phyloP scores from a whole-genome alignment of 768 basidiomycete species.

The Clavaria fumosa region DNA sequence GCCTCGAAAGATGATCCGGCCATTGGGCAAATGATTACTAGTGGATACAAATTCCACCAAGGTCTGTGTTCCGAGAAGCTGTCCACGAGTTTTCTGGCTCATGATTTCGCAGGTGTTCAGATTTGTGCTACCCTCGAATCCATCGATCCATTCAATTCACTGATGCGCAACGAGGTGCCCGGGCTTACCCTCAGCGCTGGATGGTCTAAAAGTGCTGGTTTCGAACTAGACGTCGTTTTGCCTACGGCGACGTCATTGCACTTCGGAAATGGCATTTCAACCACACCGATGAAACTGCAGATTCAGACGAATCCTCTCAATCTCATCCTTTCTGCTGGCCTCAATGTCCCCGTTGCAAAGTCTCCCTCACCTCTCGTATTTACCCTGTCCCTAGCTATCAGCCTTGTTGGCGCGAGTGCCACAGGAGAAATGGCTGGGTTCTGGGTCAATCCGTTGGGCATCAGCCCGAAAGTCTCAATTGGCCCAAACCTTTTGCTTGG shows the following conservation, averaged over 20 bases:
- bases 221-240: slow-evolving; percentile 1
- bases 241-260: background rate
- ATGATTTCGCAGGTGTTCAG: slow-evolving; percentile 2
- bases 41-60: slow-evolving; percentile 2
- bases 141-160: slow-evolving; percentile 2
- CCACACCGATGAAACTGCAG: slow-evolving; percentile 4
- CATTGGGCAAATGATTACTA: slow-evolving; percentile 1
- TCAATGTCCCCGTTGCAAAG: slow-evolving; percentile 4
- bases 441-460: slow-evolving; percentile 8
- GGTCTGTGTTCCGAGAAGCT: slow-evolving; percentile 1
- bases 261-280: slow-evolving; percentile 5
- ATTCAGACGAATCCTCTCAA: slow-evolving; percentile 1
- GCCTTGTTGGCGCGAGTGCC: background rate
- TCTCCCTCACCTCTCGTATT: slow-evolving; percentile 5
- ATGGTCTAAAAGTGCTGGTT: slow-evolving; percentile 5
- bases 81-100: background rate
- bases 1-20: slow-evolving; percentile 6
- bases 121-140: slow-evolving; percentile 3
- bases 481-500: slow-evolving; percentile 4
- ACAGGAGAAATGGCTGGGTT: slow-evolving; percentile 5
- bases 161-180: background rate
- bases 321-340: slow-evolving; percentile 1
- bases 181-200: slow-evolving; percentile 4
- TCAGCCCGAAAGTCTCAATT: slow-evolving; percentile 2
- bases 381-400: slow-evolving; percentile 2